phyloP scores from a whole-genome alignment of 208 protist genomes.

The Leishmania arabica region DNA sequence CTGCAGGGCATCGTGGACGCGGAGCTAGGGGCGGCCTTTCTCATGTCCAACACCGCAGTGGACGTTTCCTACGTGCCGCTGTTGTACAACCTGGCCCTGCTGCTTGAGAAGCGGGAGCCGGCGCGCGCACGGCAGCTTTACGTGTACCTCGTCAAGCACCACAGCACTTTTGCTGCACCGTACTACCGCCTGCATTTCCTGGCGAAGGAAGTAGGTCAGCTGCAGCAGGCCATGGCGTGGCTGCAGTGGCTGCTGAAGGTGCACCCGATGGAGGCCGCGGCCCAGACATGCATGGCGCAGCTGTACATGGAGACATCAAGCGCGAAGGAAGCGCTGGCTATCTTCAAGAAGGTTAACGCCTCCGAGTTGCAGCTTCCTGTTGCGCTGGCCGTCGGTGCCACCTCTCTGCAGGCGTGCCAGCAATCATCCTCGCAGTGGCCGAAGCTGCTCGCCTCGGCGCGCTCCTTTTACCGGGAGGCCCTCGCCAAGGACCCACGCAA shows the following conservation, averaged over 20 bases:
- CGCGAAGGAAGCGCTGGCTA: constrained; percentile 45
- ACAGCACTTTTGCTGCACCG: constrained; percentile 60
- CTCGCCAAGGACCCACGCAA: constrained; percentile 70
- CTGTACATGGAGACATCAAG: constrained; percentile 58
- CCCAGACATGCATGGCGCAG: constrained; percentile 54
- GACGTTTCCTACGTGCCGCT: constrained; percentile 65
- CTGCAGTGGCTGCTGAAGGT: constrained; percentile 76
- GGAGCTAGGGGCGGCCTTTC: constrained; percentile 72
- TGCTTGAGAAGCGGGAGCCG: constrained; percentile 57
- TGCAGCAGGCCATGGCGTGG: constrained; percentile 79
- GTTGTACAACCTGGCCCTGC: constrained; percentile 80
- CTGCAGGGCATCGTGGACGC: constrained; percentile 72
- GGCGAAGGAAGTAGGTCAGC: constrained; percentile 51
- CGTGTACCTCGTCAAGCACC: constrained; percentile 80
- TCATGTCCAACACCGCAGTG: constrained; percentile 27
- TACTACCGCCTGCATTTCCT: constrained; percentile 80
- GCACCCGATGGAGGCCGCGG: constrained; percentile 53
- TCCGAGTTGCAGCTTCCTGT: constrained; percentile 43
- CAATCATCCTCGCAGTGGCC: constrained; percentile 50
- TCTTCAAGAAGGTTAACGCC: constrained; percentile 41
- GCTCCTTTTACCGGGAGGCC: constrained; percentile 61
- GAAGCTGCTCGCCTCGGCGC: constrained; percentile 36
- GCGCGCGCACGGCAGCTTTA: constrained; percentile 64
- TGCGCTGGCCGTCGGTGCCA: constrained; percentile 60
- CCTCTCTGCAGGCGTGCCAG: constrained; percentile 71